A percentile compares a stretch with the other conserved stretches of the same genome.
These are phyloP conservation scores for Solanum gandarillasii DNA, from an alignment of 257 asterid genomes.

Conservation along the genomic window DNA sequence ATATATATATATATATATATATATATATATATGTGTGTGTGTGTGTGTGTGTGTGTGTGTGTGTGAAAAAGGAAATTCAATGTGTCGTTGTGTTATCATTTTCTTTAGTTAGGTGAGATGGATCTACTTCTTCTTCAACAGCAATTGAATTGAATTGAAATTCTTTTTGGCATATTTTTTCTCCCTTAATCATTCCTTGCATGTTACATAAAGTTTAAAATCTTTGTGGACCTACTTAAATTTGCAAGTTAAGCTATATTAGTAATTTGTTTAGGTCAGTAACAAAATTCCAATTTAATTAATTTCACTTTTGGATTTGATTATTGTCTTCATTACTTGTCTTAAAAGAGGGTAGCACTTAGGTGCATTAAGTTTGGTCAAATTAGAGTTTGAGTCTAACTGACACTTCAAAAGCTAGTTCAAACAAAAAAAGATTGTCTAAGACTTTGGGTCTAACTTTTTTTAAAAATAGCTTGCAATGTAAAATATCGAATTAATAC, in stretches of 20 bases:
- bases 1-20: too few species aligned
- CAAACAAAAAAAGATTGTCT: too few species aligned
- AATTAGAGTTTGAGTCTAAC: not conserved
- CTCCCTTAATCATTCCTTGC: constrained; percentile 15
- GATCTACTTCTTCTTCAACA: constrained; percentile 9
- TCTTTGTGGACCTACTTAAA: not conserved
- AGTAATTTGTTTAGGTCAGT: not conserved
- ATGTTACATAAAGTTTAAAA: constrained; percentile 17
- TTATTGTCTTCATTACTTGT: not conserved
- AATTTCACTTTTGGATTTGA: not conserved
- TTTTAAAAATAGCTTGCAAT: too few species aligned
- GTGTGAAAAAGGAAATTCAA: not conserved
- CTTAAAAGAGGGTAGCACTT: not conserved
- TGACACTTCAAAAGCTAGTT: not conserved
- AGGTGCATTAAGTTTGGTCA: not conserved
- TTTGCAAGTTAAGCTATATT: not conserved
- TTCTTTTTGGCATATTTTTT: not conserved
- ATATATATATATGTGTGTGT: too few species aligned
- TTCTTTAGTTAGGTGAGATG: constrained; percentile 58
- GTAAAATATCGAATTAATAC: too few species aligned
- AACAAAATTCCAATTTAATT: not conserved
- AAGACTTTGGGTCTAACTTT: too few species aligned
- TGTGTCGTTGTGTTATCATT: constrained; percentile 46
- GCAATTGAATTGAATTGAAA: not conserved
- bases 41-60: too few species aligned